These are phyloP conservation scores for Kluyveromyces aestuarii DNA, from an alignment of 805 yeast species.

Conservation along the genomic window DNA sequence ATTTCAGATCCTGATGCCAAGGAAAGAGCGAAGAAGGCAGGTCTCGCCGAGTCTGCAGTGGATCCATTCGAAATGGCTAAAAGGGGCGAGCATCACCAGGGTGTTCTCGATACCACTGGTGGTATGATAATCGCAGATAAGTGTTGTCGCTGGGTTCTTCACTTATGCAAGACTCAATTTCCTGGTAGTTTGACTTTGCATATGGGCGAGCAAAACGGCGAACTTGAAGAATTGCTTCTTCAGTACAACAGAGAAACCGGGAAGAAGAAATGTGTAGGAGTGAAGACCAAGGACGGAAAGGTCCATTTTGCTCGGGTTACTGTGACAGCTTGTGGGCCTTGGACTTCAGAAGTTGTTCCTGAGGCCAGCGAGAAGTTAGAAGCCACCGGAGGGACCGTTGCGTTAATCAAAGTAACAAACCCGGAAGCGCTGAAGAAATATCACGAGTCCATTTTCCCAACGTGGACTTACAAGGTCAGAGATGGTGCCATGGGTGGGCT, in stretches of 20 bases:
- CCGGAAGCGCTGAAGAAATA: conserved; percentile 14
- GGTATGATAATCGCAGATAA: conserved; percentile 28
- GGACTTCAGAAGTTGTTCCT: conserved; percentile 26
- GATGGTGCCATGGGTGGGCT: conserved; percentile 26
- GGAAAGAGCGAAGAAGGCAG: conserved; percentile 13
- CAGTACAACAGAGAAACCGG: conserved; percentile 6
- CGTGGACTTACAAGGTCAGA: conserved; percentile 25
- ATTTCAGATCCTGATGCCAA: conserved; percentile 15
- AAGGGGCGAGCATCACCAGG: conserved; percentile 11
- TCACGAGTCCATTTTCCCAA: conserved; percentile 15
- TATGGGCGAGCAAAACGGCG: conserved; percentile 14
- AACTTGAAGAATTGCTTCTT: conserved; percentile 8
- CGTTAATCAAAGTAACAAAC: conserved; percentile 16
- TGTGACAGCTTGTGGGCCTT: conserved; percentile 26
- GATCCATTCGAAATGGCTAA: conserved; percentile 14
- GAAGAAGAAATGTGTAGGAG: conserved; percentile 16
- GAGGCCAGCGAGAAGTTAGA: conserved; percentile 21
- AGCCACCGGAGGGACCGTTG: conserved; percentile 28
- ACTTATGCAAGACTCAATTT: conserved; percentile 10
- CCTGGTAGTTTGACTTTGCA: conserved; percentile 15
- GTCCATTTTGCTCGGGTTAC: conserved; percentile 18
- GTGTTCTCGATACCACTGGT: conserved; percentile 23
- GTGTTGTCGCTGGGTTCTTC: conserved; percentile 25
- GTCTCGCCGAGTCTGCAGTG: conserved; percentile 10
- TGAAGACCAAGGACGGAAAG: conserved; percentile 23